A percentile compares a stretch with the other conserved stretches of the same genome.
These are phyloP conservation scores for Fallopia convolvulus DNA, from an alignment of 148 eudicot genomes.

Conservation along the genomic window DNA sequence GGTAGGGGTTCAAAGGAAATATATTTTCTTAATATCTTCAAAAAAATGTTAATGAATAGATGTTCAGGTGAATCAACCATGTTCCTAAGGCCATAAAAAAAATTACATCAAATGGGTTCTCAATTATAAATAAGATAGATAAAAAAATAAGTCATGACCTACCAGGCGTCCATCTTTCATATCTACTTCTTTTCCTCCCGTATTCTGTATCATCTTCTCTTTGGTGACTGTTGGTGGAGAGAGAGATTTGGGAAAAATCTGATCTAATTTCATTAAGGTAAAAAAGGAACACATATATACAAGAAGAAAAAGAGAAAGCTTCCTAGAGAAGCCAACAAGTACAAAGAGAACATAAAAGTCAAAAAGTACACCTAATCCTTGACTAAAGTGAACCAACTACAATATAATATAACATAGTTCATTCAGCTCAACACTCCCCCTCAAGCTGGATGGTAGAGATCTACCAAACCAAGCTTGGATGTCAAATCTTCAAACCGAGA, in stretches of 20 bases:
- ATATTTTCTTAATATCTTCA: background rate
- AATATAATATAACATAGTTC: too few relatives aligned
- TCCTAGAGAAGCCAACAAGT: too few relatives aligned
- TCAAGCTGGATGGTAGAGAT: background rate
- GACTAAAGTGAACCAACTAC: too few relatives aligned
- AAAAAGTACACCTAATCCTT: too few relatives aligned
- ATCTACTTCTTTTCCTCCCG: slow-evolving; percentile 52
- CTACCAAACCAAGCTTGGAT: background rate
- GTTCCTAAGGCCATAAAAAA: background rate
- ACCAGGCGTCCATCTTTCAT: slow-evolving; percentile 73
- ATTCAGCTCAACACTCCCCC: too few relatives aligned
- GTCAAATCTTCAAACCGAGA: too few relatives aligned
- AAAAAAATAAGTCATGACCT: slow-evolving; percentile 13
- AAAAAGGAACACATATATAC: too few relatives aligned
- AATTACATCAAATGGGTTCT: background rate
- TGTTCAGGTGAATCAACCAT: background rate
- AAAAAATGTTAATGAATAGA: background rate
- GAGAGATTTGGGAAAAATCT: too few relatives aligned
- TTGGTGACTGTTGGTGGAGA: background rate
- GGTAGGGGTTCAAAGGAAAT: background rate
- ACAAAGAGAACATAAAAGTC: too few relatives aligned
- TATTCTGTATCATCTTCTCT: slow-evolving; percentile 39
- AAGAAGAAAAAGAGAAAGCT: too few relatives aligned
- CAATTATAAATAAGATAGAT: background rate
- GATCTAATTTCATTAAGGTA: too few relatives aligned